Evolutionary conservation across 1,139 yeast species (phyloP).

Genomic region (Candida glucosophila): DNA sequence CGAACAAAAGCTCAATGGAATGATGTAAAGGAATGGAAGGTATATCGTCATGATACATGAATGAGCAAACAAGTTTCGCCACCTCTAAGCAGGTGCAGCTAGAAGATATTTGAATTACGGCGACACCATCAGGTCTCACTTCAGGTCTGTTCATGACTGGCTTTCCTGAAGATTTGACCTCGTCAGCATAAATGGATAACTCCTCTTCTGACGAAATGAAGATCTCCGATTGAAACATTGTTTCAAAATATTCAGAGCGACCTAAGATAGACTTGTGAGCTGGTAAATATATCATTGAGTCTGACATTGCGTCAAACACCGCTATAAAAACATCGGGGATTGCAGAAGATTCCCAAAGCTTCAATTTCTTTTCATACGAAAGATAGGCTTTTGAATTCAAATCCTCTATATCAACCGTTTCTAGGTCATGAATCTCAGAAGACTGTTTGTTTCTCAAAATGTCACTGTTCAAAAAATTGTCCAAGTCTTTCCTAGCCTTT

Average conservation of each 20-base stretch:
- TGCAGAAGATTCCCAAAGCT: slow-evolving; percentile 16
- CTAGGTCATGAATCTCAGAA: slow-evolving; percentile 7
- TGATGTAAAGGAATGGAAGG: slow-evolving; percentile 35
- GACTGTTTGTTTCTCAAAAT: slow-evolving; percentile 22
- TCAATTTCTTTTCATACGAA: slow-evolving; percentile 8
- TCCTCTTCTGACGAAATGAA: slow-evolving; percentile 10
- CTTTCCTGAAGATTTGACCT: slow-evolving; percentile 2
- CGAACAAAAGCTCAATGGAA: slow-evolving; percentile 47
- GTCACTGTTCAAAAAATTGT: slow-evolving; percentile 24
- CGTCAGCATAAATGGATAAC: slow-evolving; percentile 10
- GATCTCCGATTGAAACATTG: slow-evolving; percentile 50
- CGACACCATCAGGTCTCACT: slow-evolving; percentile 15
- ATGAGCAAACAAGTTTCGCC: slow-evolving; percentile 48
- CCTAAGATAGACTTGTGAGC: slow-evolving; percentile 53
- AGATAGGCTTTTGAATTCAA: slow-evolving; percentile 15
- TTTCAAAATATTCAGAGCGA: slow-evolving; percentile 56
- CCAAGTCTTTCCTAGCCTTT: slow-evolving; percentile 38
- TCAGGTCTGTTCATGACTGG: slow-evolving; percentile 15
- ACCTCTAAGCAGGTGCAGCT: slow-evolving; percentile 23
- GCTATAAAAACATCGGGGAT: slow-evolving; percentile 44
- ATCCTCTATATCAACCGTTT: slow-evolving; percentile 24
- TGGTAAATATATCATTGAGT: slow-evolving; percentile 39
- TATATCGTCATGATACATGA: slow-evolving; percentile 54
- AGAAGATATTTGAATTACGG: slow-evolving; percentile 21
- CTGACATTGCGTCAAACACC: slow-evolving; percentile 22